These are phyloP conservation scores for Ustilago sp. DNA, from an alignment of 1,284 basidiomycete species.

Conservation along the genomic window DNA sequence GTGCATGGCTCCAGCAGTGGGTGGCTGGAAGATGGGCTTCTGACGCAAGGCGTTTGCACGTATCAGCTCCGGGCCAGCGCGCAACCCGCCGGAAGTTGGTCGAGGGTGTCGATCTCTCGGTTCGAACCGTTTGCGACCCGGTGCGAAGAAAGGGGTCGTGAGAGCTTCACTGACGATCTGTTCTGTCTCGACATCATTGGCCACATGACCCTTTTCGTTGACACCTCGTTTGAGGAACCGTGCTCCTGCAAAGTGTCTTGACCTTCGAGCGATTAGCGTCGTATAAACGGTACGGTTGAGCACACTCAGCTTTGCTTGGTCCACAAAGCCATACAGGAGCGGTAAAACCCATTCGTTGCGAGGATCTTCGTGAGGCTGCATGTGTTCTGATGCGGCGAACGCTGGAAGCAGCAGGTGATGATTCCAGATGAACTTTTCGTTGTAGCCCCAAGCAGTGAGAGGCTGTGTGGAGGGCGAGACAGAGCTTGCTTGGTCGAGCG, in stretches of 20 bases:
- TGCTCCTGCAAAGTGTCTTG: conserved; percentile 94
- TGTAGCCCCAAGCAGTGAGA: conserved; percentile 74
- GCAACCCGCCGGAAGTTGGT: background rate
- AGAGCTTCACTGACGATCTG: conserved; percentile 96
- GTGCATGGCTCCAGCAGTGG: background rate
- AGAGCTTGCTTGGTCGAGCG: conserved; percentile 67
- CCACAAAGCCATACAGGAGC: conserved; percentile 93
- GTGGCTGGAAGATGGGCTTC: conserved; percentile 18
- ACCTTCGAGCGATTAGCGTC: conserved; percentile 91
- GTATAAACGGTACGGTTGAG: conserved; percentile 91
- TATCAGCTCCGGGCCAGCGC: conserved; percentile 23
- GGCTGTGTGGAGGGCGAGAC: conserved; percentile 37
- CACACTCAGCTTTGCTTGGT: conserved; percentile 95
- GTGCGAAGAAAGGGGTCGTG: conserved; percentile 74
- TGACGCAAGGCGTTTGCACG: conserved; percentile 36
- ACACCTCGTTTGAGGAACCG: conserved; percentile 94
- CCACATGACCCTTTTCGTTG: conserved; percentile 90
- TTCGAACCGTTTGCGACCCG: conserved; percentile 34
- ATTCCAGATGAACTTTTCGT: conserved; percentile 96
- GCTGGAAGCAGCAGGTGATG: conserved; percentile 83
- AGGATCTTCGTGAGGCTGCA: conserved; percentile 31
- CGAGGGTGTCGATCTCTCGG: conserved; percentile 19
- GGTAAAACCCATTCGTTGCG: conserved; percentile 86
- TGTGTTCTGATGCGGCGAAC: conserved; percentile 67
- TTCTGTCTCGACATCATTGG: conserved; percentile 99